Percentiles rank a stretch among this genome's conserved stretches.
phyloP scores from a whole-genome alignment of 1,284 basidiomycete genomes.

The Trametes polyzona region DNA sequence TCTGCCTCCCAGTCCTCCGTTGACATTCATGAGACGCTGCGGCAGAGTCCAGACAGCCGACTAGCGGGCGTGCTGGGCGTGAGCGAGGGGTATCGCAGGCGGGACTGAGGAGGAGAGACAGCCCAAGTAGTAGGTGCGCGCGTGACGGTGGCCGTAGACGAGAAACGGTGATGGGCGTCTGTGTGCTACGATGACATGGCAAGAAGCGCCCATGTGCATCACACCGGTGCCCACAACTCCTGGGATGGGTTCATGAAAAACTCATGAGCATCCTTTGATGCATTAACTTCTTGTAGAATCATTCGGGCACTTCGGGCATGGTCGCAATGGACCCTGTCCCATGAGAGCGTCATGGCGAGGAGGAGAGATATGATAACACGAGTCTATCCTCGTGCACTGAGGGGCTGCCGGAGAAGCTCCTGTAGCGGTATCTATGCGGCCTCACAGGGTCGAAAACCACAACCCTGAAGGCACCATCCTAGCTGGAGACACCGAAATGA shows the following conservation, averaged over 20 bases:
- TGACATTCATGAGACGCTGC: slow-evolving; percentile 31
- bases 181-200: slow-evolving; percentile 7
- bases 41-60: slow-evolving; percentile 17
- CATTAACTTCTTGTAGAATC: too few species aligned
- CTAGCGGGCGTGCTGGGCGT: slow-evolving; percentile 24
- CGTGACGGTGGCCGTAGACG: slow-evolving; percentile 3
- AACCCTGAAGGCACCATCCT: neutral
- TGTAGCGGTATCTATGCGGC: neutral
- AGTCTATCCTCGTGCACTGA: neutral
- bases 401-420: neutral
- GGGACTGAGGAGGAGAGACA: too few species aligned
- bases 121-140: slow-evolving; percentile 2
- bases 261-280: neutral
- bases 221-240: slow-evolving; percentile 4
- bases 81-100: slow-evolving; percentile 3
- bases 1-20: slow-evolving; percentile 57
- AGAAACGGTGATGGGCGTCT: slow-evolving; percentile 16
- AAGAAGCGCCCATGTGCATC: neutral
- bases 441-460: neutral
- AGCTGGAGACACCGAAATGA: neutral
- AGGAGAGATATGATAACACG: neutral
- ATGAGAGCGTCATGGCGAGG: neutral
- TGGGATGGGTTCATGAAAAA: neutral
- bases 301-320: too few species aligned
- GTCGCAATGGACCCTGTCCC: too few species aligned